Conservation (phyloP, 176 grass and related monocot species). For the Tillandsia fasciculata region DNA sequence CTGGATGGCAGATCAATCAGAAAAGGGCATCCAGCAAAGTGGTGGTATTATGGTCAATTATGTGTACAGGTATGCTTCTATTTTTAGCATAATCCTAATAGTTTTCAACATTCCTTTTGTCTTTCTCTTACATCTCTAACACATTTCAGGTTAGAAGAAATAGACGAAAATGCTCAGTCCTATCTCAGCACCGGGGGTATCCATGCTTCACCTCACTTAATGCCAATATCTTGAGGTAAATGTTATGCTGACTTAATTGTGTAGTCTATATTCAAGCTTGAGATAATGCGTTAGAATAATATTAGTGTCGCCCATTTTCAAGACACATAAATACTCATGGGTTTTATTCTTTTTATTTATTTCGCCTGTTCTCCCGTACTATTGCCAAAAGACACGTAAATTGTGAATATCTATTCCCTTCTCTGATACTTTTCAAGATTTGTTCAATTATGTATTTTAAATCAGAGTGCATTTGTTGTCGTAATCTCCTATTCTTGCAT, state of each 20-base stretch:
- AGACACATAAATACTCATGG: too few relatives aligned
- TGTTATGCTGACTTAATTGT: conserved; percentile 4
- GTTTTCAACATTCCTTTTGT: not conserved
- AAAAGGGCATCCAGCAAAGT: conserved; percentile 95
- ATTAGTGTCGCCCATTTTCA: too few relatives aligned
- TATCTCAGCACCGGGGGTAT: conserved; percentile 60
- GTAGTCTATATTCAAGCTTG: conserved; percentile 8
- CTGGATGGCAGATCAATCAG: conserved; percentile 88
- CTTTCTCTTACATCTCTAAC: not conserved
- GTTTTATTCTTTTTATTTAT: too few relatives aligned
- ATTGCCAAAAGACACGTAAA: too few relatives aligned
- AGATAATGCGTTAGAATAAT: not conserved
- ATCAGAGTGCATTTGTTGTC: too few relatives aligned
- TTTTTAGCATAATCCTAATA: conserved; percentile 5
- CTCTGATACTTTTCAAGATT: too few relatives aligned
- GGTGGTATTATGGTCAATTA: conserved; percentile 99
- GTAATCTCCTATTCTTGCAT: too few relatives aligned
- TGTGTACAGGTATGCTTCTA: conserved; percentile 55
- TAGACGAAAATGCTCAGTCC: conserved; percentile 62
- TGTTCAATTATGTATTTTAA: too few relatives aligned
- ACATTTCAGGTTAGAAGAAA: conserved; percentile 56
- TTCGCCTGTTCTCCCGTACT: too few relatives aligned
- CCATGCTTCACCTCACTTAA: conserved; percentile 43
- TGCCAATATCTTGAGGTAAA: conserved; percentile 57
- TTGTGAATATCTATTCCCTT: too few relatives aligned